These are phyloP conservation scores for Petunia secreta DNA, from an alignment of 257 asterid genomes.

Conservation along the genomic window DNA sequence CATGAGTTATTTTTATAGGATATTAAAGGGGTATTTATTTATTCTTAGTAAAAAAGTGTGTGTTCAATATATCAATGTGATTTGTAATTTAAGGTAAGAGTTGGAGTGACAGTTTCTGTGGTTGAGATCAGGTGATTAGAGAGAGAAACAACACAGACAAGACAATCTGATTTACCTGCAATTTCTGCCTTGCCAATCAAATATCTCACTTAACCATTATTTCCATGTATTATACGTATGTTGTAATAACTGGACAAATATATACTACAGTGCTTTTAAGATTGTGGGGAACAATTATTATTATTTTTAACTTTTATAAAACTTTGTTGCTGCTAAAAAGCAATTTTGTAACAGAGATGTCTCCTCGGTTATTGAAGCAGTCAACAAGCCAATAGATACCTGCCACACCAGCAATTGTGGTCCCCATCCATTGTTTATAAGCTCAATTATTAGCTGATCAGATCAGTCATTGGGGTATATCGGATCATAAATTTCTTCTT, in stretches of 20 bases:
- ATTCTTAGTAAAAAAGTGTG: too few species aligned
- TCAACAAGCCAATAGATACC: conserved; percentile 37
- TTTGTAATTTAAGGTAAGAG: neutral
- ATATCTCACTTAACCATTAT: neutral
- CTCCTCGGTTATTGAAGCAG: conserved; percentile 48
- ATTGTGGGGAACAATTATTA: conserved; percentile 15
- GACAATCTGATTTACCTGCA: neutral
- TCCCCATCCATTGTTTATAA: neutral
- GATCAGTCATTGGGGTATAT: neutral
- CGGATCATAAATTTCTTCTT: neutral
- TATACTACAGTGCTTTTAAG: neutral
- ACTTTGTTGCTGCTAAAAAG: conserved; percentile 15
- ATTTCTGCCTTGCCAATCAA: neutral
- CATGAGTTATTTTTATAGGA: too few species aligned
- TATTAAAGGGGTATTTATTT: too few species aligned
- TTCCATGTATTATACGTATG: too few species aligned
- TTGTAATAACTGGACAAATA: neutral
- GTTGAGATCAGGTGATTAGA: conserved; percentile 4
- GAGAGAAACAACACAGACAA: neutral
- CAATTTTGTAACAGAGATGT: conserved; percentile 38
- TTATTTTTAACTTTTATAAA: conserved; percentile 8
- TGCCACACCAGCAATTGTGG: conserved; percentile 32
- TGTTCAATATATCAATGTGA: too few species aligned
- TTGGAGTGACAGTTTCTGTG: neutral
- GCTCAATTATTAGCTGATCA: conserved; percentile 7